These are phyloP conservation scores for Paratrypanosoma confusum DNA, from an alignment of 208 protist species.

Conservation along the genomic window DNA sequence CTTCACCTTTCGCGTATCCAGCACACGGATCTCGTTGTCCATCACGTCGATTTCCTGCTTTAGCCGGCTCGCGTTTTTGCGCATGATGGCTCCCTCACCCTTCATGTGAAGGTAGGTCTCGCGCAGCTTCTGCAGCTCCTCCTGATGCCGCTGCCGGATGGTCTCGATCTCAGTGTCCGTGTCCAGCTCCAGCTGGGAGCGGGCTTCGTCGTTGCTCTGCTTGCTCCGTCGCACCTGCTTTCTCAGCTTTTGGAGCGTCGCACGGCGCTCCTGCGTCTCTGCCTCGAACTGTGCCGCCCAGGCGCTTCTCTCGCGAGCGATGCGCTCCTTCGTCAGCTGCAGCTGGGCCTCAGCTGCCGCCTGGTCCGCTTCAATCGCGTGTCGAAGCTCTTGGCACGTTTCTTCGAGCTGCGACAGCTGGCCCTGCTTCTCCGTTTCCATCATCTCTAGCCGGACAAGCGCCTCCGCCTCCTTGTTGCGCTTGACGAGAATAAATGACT, in stretches of 20 bases:
- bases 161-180: slow-evolving; percentile 88
- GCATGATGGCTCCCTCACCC: slow-evolving; percentile 91
- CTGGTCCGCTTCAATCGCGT: slow-evolving; percentile 57
- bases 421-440: slow-evolving; percentile 78
- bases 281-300: slow-evolving; percentile 78
- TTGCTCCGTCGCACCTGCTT: slow-evolving; percentile 51
- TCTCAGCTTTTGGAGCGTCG: slow-evolving; percentile 46
- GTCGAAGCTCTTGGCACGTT: slow-evolving; percentile 44
- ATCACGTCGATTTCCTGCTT: slow-evolving; percentile 88
- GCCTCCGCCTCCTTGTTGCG: slow-evolving; percentile 73
- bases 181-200: slow-evolving; percentile 89
- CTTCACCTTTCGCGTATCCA: slow-evolving; percentile 63
- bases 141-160: slow-evolving; percentile 64
- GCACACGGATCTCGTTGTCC: slow-evolving; percentile 50
- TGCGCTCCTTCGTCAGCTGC: slow-evolving; percentile 16
- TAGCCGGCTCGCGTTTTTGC: slow-evolving; percentile 84
- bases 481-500: slow-evolving; percentile 82
- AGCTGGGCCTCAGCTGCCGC: slow-evolving; percentile 15
- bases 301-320: slow-evolving; percentile 28
- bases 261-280: slow-evolving; percentile 43
- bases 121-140: slow-evolving; percentile 56
- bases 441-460: slow-evolving; percentile 32
- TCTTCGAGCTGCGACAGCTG: slow-evolving; percentile 83
- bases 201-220: slow-evolving; percentile 78
- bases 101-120: slow-evolving; percentile 89